Evolutionary conservation across 257 asterid species (phyloP).

Genomic region (Solanum ossicruentum): DNA sequence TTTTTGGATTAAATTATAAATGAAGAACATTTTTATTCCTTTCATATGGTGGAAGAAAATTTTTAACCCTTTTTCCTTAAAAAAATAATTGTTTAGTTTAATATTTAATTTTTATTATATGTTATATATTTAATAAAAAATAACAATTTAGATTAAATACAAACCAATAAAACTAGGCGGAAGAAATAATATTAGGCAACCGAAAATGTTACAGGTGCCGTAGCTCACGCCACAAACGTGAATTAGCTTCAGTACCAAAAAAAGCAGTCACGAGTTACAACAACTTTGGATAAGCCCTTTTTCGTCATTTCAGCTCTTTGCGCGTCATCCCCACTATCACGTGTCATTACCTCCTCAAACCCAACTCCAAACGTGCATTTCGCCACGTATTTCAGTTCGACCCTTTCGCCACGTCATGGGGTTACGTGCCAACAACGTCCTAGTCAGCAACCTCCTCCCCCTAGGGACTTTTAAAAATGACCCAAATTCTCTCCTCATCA

Average conservation of each 20-base stretch:
- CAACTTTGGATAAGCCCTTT: conserved; percentile 10
- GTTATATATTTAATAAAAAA: too few relatives aligned
- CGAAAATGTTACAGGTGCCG: background rate
- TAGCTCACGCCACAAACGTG: conserved; percentile 24
- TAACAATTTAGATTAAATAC: too few relatives aligned
- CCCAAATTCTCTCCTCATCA: background rate
- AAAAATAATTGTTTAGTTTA: too few relatives aligned
- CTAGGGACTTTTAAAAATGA: conserved; percentile 4
- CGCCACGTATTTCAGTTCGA: conserved; percentile 25
- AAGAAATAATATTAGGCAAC: too few relatives aligned
- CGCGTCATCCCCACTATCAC: conserved; percentile 14
- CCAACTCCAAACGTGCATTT: conserved; percentile 1
- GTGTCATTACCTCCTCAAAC: conserved; percentile 30
- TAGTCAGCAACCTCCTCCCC: conserved; percentile 14
- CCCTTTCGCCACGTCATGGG: conserved; percentile 17
- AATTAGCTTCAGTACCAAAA: conserved; percentile 12
- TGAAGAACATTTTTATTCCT: too few relatives aligned
- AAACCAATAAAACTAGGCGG: too few relatives aligned
- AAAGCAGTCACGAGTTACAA: conserved; percentile 7
- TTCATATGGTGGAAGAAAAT: too few relatives aligned
- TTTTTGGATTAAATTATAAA: too few relatives aligned
- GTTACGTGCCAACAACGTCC: conserved; percentile 16
- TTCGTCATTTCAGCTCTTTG: conserved; percentile 1
- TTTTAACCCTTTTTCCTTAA: too few relatives aligned
- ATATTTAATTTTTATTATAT: too few relatives aligned